These are phyloP conservation scores for Dorcoceras hygrometricum DNA, from an alignment of 257 asterid species.

Conservation along the genomic window DNA sequence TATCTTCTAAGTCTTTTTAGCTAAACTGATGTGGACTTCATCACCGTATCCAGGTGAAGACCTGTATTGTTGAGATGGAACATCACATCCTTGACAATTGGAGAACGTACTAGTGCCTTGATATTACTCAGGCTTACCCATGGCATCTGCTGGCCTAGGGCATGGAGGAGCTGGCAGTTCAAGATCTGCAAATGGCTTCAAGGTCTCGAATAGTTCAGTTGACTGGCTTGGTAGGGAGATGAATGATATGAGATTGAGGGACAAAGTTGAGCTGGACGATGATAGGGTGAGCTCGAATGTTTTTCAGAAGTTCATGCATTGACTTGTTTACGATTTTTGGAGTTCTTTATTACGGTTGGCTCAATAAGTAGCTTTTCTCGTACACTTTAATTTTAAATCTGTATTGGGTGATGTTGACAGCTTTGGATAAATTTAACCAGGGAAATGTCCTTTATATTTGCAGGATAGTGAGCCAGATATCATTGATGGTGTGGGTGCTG, in stretches of 20 bases:
- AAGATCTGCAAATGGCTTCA: slow-evolving; percentile 57
- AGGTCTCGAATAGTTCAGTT: slow-evolving; percentile 87
- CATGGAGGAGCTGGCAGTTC: slow-evolving; percentile 79
- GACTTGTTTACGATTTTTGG: neutral
- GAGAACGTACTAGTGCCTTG: slow-evolving; percentile 26
- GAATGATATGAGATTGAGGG: slow-evolving; percentile 88
- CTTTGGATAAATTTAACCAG: slow-evolving; percentile 19
- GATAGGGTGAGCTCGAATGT: slow-evolving; percentile 56
- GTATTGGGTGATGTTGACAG: slow-evolving; percentile 11
- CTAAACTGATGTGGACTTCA: slow-evolving; percentile 23
- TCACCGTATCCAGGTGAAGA: slow-evolving; percentile 29
- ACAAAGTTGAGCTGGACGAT: slow-evolving; percentile 69
- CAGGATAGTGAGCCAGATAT: slow-evolving; percentile 97
- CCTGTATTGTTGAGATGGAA: slow-evolving; percentile 40
- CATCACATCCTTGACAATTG: slow-evolving; percentile 28
- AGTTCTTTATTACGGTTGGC: neutral
- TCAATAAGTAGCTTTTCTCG: neutral
- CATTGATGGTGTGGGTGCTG: slow-evolving; percentile 93
- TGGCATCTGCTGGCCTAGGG: slow-evolving; percentile 69
- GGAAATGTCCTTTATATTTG: slow-evolving; percentile 28
- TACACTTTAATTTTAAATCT: slow-evolving; percentile 2
- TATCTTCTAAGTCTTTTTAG: slow-evolving; percentile 14
- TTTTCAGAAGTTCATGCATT: slow-evolving; percentile 15
- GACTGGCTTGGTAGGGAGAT: slow-evolving; percentile 98
- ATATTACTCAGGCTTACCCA: slow-evolving; percentile 35